phyloP scores from a whole-genome alignment of 2,329 filamentous ascomycete genomes.

The Cladorrhinum sp. region DNA sequence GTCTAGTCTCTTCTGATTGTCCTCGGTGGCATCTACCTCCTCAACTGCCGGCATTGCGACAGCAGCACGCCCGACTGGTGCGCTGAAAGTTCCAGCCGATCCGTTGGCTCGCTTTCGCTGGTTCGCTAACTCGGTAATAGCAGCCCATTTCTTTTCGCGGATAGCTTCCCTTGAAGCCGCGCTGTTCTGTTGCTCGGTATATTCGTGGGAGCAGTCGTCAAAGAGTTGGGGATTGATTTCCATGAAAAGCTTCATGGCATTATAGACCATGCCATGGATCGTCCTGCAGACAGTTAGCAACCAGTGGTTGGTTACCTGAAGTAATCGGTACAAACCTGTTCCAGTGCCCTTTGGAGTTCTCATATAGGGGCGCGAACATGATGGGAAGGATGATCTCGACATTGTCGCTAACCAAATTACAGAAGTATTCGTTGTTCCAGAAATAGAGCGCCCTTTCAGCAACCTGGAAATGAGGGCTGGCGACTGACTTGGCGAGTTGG shows the following conservation, averaged over 20 bases:
- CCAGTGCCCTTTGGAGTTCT: slow-evolving; percentile 99
- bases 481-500: slow-evolving; percentile 94
- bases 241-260: slow-evolving; percentile 99
- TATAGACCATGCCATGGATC: slow-evolving; percentile 99
- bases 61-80: slow-evolving; percentile 30
- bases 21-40: slow-evolving; percentile 77
- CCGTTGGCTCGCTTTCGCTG: slow-evolving; percentile 53
- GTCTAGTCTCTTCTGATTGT: slow-evolving; percentile 83
- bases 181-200: slow-evolving; percentile 92
- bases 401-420: slow-evolving; percentile 97
- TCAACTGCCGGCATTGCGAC: slow-evolving; percentile 55
- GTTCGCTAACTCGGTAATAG: slow-evolving; percentile 75
- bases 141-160: slow-evolving; percentile 86
- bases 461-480: slow-evolving; percentile 98
- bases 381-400: slow-evolving; percentile 97
- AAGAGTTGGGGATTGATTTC: slow-evolving; percentile 98
- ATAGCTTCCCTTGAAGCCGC: slow-evolving; percentile 79
- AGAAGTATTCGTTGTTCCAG: slow-evolving; percentile 99
- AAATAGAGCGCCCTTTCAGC: slow-evolving; percentile 97
- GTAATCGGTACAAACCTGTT: slow-evolving; percentile 66
- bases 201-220: slow-evolving; percentile 97
- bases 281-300: slow-evolving; percentile 60
- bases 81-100: slow-evolving; percentile 33
- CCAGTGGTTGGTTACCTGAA: background rate
- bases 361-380: slow-evolving; percentile 97